Percentiles rank a stretch among this genome's conserved stretches.
Evolutionary conservation across 2,329 filamentous ascomycete genomes (phyloP).

Genomic region (Beauveria sp.): DNA sequence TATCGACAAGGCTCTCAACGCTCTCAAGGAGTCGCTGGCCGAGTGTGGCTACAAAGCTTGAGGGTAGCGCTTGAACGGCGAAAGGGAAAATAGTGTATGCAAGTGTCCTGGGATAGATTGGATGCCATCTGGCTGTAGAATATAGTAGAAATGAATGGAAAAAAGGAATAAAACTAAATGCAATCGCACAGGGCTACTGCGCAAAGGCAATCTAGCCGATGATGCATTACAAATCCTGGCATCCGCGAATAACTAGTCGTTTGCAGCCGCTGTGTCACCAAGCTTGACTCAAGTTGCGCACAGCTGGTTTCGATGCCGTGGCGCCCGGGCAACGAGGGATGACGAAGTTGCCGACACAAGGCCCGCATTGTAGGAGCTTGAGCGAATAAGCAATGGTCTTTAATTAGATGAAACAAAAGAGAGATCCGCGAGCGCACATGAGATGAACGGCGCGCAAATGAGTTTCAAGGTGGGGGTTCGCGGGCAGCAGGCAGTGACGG

Average conservation of each 20-base stretch:
- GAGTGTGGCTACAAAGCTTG: conserved; percentile 57
- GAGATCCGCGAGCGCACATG: not conserved
- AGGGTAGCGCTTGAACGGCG: not conserved
- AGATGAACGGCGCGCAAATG: not conserved
- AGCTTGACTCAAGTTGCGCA: not conserved
- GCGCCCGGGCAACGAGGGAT: not conserved
- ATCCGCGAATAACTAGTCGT: not conserved
- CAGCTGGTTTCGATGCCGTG: not conserved
- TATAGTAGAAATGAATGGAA: not conserved
- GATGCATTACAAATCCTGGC: not conserved
- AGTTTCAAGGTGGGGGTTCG: not conserved
- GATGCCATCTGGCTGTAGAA: conserved; percentile 3
- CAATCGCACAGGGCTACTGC: not conserved
- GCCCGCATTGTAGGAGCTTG: not conserved
- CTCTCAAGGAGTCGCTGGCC: conserved; percentile 63
- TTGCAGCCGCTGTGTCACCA: not conserved
- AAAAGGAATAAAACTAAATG: not conserved
- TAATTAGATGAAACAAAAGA: not conserved
- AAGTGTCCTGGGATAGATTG: not conserved
- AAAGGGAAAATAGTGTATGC: not conserved
- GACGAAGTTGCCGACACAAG: not conserved
- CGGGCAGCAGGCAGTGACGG: not conserved
- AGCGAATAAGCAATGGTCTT: too few species aligned
- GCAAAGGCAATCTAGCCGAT: too few species aligned
- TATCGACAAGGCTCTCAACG: conserved; percentile 74